These are phyloP conservation scores for Knoxdaviesia proteae DNA, from an alignment of 2,329 filamentous ascomycete species.

Conservation along the genomic window DNA sequence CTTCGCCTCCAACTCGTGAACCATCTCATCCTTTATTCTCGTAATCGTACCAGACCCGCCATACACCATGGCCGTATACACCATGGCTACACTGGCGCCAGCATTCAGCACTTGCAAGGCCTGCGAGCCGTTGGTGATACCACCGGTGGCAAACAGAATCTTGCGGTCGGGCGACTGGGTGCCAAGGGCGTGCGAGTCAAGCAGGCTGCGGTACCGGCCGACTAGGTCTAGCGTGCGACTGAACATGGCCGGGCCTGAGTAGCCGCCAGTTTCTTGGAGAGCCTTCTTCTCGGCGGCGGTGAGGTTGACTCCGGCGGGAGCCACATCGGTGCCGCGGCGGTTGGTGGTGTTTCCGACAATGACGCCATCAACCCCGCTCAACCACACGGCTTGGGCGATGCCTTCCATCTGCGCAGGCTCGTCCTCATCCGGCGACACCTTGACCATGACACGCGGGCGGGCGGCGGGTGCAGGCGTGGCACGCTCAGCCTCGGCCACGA, in stretches of 20 bases:
- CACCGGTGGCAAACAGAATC: slow-evolving; percentile 82
- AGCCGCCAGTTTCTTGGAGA: slow-evolving; percentile 63
- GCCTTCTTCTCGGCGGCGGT: slow-evolving; percentile 43
- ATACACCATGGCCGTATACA: slow-evolving; percentile 62
- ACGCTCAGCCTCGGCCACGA: slow-evolving; percentile 62
- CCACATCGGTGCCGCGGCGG: slow-evolving; percentile 41
- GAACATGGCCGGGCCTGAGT: slow-evolving; percentile 80
- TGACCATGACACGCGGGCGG: slow-evolving; percentile 73
- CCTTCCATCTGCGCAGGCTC: slow-evolving; percentile 65
- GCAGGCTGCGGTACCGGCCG: slow-evolving; percentile 50
- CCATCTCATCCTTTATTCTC: slow-evolving; percentile 42
- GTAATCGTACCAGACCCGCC: slow-evolving; percentile 43
- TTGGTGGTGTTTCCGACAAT: slow-evolving; percentile 98
- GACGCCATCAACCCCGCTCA: slow-evolving; percentile 75
- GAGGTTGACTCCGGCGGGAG: slow-evolving; percentile 46
- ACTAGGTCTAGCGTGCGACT: slow-evolving; percentile 61
- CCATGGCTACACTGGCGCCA: slow-evolving; percentile 75
- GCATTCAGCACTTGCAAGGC: slow-evolving; percentile 67
- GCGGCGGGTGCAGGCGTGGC: slow-evolving; percentile 19
- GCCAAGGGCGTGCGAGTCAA: slow-evolving; percentile 26
- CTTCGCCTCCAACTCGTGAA: slow-evolving; percentile 15
- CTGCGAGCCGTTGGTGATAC: slow-evolving; percentile 74
- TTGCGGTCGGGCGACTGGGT: slow-evolving; percentile 31
- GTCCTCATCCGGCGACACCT: slow-evolving; percentile 92
- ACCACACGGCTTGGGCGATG: slow-evolving; percentile 68